Percentiles rank a stretch among this genome's conserved stretches.
Conservation (phyloP, 2,329 filamentous ascomycete genomes). For the Ilyonectria destructans region DNA sequence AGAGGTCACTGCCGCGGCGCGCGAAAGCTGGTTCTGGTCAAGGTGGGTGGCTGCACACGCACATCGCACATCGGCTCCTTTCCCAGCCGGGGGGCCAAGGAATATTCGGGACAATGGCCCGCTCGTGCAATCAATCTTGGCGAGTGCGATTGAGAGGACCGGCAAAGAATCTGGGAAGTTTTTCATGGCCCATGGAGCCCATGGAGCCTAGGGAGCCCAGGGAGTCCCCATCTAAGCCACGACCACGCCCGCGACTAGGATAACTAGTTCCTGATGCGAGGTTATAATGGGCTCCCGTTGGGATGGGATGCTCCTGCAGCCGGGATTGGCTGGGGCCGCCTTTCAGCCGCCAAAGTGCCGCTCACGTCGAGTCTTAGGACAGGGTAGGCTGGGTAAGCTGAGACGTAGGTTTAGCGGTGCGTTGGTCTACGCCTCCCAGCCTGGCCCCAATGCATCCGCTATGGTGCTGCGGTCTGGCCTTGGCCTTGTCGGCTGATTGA, state of each 20-base stretch:
- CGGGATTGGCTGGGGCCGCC: conserved; percentile 39
- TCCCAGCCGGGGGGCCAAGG: background rate
- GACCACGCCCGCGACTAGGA: conserved; percentile 26
- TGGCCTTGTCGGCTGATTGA: background rate
- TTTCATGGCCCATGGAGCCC: background rate
- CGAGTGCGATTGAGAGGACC: conserved; percentile 1
- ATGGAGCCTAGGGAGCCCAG: conserved; percentile 35
- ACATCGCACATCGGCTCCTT: background rate
- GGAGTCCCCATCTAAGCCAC: conserved; percentile 13
- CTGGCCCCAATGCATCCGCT: background rate
- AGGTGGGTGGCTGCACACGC: conserved; percentile 4
- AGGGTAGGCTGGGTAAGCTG: background rate
- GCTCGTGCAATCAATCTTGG: background rate
- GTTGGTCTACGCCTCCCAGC: background rate
- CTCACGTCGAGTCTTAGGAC: conserved; percentile 15
- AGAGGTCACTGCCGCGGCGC: conserved; percentile 18
- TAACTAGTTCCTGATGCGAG: conserved; percentile 23
- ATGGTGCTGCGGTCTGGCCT: background rate
- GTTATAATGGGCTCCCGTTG: conserved; percentile 19
- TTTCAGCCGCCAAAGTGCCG: conserved; percentile 42
- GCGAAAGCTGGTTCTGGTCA: conserved; percentile 13
- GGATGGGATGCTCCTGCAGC: conserved; percentile 29
- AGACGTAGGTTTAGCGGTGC: background rate
- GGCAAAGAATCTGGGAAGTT: conserved; percentile 24
- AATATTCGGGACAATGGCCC: background rate